Conservation (phyloP, 257 asterid genomes). For the Sherardia arvensis region DNA sequence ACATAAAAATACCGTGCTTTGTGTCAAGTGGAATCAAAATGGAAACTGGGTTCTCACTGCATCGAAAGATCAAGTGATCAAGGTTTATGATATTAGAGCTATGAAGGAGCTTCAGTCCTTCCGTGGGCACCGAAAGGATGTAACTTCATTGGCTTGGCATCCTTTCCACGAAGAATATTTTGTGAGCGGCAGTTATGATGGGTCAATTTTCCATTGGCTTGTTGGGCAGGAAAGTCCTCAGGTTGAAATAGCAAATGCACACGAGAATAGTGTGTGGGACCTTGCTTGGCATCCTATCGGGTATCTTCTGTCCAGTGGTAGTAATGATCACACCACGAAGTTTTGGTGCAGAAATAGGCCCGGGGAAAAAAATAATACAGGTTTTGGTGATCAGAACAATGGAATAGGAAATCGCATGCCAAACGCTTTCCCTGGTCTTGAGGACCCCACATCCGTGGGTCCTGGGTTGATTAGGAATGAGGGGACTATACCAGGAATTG, state of each 20-base stretch:
- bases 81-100: slow-evolving; percentile 96
- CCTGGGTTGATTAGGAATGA: slow-evolving; percentile 77
- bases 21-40: slow-evolving; percentile 90
- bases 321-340: slow-evolving; percentile 92
- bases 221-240: slow-evolving; percentile 98
- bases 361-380: slow-evolving; percentile 70
- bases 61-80: slow-evolving; percentile 93
- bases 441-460: slow-evolving; percentile 68
- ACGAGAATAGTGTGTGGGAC: slow-evolving; percentile 95
- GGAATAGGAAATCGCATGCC: slow-evolving; percentile 43
- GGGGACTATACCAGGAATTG: slow-evolving; percentile 96
- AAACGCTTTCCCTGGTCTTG: slow-evolving; percentile 57
- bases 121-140: slow-evolving; percentile 94
- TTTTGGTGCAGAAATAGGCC: slow-evolving; percentile 99
- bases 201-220: slow-evolving; percentile 97
- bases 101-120: slow-evolving; percentile 98
- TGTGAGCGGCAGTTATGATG: slow-evolving; percentile 96
- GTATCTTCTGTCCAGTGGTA: slow-evolving; percentile 74
- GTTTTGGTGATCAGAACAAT: slow-evolving; percentile 55
- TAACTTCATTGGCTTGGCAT: slow-evolving; percentile 99
- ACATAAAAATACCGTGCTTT: slow-evolving; percentile 87
- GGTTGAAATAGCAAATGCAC: slow-evolving; percentile 84
- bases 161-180: slow-evolving; percentile 97
- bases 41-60: slow-evolving; percentile 97
- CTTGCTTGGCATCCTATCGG: slow-evolving; percentile 99